phyloP scores from a whole-genome alignment of 1,284 basidiomycete genomes.

The Earliella scabrosa region DNA sequence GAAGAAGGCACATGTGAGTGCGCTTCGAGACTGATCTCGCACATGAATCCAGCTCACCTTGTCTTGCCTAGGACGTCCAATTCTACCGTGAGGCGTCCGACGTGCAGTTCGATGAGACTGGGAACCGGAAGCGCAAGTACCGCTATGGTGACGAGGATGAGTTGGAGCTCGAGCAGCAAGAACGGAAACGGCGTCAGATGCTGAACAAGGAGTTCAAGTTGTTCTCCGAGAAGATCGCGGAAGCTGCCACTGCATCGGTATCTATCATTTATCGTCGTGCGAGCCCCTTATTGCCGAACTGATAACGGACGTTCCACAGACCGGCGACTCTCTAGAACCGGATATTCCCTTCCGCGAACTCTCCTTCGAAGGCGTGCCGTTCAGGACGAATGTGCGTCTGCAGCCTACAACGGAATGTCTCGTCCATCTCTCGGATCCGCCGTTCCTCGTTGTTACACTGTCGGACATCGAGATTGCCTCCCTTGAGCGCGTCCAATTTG shows the following conservation, averaged over 20 bases:
- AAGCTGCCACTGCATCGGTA: conserved; percentile 79
- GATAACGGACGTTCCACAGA: conserved; percentile 39
- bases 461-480: conserved; percentile 97
- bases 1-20: conserved; percentile 90
- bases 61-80: conserved; percentile 84
- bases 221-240: conserved; percentile 93
- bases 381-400: conserved; percentile 92
- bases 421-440: conserved; percentile 93
- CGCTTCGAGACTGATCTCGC: not conserved
- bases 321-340: conserved; percentile 86
- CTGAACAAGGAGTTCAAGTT: conserved; percentile 96
- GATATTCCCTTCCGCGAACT: conserved; percentile 98
- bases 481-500: conserved; percentile 96
- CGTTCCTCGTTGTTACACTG: conserved; percentile 95
- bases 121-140: conserved; percentile 97
- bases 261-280: conserved; percentile 27
- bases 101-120: conserved; percentile 98
- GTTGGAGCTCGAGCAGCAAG: conserved; percentile 98
- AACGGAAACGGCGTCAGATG: conserved; percentile 86
- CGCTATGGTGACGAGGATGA: conserved; percentile 99
- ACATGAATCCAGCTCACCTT: not conserved
- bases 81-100: conserved; percentile 99
- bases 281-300: conserved; percentile 15
- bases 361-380: conserved; percentile 97
- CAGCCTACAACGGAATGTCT: conserved; percentile 98